Percentiles rank a stretch among this genome's conserved stretches.
Evolutionary conservation across 352 stramenopile species (phyloP).

Genomic region (Pythium rhizo-oryzae): DNA sequence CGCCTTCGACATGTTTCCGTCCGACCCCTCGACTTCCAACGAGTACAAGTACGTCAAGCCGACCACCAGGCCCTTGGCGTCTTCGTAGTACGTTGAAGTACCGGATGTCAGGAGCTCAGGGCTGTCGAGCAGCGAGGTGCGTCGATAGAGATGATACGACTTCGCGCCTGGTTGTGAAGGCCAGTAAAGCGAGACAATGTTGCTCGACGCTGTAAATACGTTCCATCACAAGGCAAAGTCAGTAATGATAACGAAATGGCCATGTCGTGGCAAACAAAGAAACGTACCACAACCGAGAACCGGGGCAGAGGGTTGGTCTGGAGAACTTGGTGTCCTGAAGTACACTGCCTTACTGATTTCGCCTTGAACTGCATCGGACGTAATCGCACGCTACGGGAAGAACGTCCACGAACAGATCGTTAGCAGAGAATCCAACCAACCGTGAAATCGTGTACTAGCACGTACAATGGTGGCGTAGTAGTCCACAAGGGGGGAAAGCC

Average conservation of each 20-base stretch:
- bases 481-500: conserved; percentile 30
- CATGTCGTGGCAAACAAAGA: too few relatives aligned
- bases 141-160: conserved; percentile 47
- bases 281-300: conserved; percentile 53
- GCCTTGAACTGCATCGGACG: conserved; percentile 31
- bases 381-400: conserved; percentile 35
- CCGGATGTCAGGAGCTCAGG: conserved; percentile 29
- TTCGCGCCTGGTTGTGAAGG: background rate
- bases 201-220: conserved; percentile 3
- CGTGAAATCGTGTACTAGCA: conserved; percentile 9
- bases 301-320: conserved; percentile 48
- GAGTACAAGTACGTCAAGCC: conserved; percentile 50
- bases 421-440: conserved; percentile 3
- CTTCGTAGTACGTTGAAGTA: conserved; percentile 40
- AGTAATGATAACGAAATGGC: too few relatives aligned
- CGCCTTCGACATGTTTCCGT: conserved; percentile 25
- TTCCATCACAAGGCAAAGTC: too few relatives aligned
- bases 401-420: conserved; percentile 23
- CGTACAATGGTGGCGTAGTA: conserved; percentile 59
- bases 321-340: conserved; percentile 39
- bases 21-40: conserved; percentile 26
- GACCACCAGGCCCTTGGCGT: conserved; percentile 27
- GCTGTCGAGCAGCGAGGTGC: conserved; percentile 8
- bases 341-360: conserved; percentile 39
- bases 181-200: conserved; percentile 14